These are phyloP conservation scores for Vaccinium corymbosum DNA, from an alignment of 148 eudicot species.

Conservation along the genomic window DNA sequence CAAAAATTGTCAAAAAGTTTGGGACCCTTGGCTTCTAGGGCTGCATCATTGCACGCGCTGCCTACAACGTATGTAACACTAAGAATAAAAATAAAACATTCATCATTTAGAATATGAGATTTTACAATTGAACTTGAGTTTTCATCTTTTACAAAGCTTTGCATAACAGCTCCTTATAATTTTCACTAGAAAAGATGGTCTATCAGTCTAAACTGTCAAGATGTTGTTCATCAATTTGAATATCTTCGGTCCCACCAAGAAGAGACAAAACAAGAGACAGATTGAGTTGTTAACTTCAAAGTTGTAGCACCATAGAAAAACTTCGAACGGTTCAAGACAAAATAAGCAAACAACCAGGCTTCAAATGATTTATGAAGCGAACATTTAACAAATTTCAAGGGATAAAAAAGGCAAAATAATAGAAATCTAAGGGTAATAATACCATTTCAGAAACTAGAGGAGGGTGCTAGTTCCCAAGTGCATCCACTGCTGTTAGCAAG, in stretches of 20 bases:
- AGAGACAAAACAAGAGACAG: not conserved
- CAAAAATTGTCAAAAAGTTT: not conserved
- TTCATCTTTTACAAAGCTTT: not conserved
- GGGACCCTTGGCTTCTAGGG: not conserved
- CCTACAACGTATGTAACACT: not conserved
- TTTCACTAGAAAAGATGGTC: not conserved
- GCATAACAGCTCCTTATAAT: not conserved
- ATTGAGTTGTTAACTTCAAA: not conserved
- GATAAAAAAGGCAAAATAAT: not conserved
- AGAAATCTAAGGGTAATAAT: not conserved
- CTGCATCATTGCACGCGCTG: not conserved
- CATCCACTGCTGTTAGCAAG: not conserved
- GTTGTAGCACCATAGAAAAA: not conserved
- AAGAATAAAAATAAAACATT: not conserved
- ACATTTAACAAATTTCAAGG: not conserved
- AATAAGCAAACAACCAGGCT: not conserved
- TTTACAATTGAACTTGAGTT: not conserved
- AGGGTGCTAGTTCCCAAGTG: not conserved
- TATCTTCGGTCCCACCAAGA: not conserved
- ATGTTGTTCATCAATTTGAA: not conserved
- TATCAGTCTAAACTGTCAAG: not conserved
- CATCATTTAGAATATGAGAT: not conserved
- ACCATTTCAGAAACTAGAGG: not conserved
- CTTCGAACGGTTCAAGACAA: not conserved
- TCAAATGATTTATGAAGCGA: not conserved